These are phyloP conservation scores for Linderniella brevidens DNA, from an alignment of 257 asterid genomes.

Conservation along the genomic window DNA sequence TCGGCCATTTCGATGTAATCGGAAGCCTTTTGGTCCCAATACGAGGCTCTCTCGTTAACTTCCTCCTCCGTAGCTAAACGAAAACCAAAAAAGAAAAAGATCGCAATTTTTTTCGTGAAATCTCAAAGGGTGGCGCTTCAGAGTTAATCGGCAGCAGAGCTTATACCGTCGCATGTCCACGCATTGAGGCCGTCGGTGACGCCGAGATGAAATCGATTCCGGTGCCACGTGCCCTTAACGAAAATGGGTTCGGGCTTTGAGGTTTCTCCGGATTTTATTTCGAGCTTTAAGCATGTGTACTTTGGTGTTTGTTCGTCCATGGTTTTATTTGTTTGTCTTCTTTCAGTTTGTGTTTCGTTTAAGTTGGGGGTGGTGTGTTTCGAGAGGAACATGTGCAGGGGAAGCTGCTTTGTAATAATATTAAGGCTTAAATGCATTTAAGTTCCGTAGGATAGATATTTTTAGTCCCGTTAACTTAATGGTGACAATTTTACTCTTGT, in stretches of 20 bases:
- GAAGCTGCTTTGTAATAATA: too few relatives aligned
- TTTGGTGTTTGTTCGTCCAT: constrained; percentile 12
- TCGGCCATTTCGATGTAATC: constrained; percentile 66
- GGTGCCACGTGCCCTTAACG: constrained; percentile 73
- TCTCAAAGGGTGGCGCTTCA: not conserved
- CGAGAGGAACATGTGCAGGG: too few relatives aligned
- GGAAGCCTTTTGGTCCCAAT: constrained; percentile 76
- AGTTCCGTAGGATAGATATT: too few relatives aligned
- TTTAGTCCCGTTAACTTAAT: too few relatives aligned
- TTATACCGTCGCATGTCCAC: constrained; percentile 65
- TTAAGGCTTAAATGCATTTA: too few relatives aligned
- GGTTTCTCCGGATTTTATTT: constrained; percentile 13
- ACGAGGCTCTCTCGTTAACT: constrained; percentile 67
- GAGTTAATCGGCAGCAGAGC: not conserved
- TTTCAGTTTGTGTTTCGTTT: too few relatives aligned
- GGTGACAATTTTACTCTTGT: too few relatives aligned
- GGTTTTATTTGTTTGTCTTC: too few relatives aligned
- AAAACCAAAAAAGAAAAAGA: constrained; percentile 3
- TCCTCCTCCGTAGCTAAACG: constrained; percentile 65
- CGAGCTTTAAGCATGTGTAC: constrained; percentile 74
- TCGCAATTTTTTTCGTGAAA: too few relatives aligned
- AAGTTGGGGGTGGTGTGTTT: too few relatives aligned
- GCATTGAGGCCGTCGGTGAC: constrained; percentile 54
- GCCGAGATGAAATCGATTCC: constrained; percentile 57
- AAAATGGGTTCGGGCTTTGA: constrained; percentile 35